Percentiles rank a stretch among this genome's conserved stretches.
Evolutionary conservation across 805 yeast genomes (phyloP).

Genomic region (Saccharomycopsis javanensis): DNA sequence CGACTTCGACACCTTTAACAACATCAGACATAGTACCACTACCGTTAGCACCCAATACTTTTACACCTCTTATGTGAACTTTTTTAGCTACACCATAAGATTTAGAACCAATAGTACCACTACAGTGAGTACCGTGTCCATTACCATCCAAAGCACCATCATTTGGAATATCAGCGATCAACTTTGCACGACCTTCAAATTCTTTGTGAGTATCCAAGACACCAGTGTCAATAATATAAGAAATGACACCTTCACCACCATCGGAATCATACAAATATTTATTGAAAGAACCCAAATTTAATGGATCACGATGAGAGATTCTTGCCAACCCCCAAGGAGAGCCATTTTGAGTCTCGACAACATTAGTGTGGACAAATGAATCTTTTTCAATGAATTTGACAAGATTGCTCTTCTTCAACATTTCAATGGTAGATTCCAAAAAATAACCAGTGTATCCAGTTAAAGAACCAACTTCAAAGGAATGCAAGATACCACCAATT

Average conservation of each 20-base stretch:
- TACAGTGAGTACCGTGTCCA: slow-evolving; percentile 62
- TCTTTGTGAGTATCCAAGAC: slow-evolving; percentile 44
- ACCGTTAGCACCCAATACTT: slow-evolving; percentile 51
- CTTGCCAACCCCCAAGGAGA: slow-evolving; percentile 75
- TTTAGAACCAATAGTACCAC: slow-evolving; percentile 53
- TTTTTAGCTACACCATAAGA: slow-evolving; percentile 54
- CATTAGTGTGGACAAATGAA: slow-evolving; percentile 44
- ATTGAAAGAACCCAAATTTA: slow-evolving; percentile 47
- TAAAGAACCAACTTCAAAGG: slow-evolving; percentile 47
- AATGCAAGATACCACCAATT: slow-evolving; percentile 17
- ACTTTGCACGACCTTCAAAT: slow-evolving; percentile 49
- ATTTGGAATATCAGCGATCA: slow-evolving; percentile 51
- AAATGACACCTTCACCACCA: slow-evolving; percentile 52
- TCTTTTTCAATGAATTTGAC: slow-evolving; percentile 60
- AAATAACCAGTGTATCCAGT: slow-evolving; percentile 83
- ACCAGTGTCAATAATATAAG: slow-evolving; percentile 50
- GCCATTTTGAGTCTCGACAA: slow-evolving; percentile 42
- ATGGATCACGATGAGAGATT: slow-evolving; percentile 54
- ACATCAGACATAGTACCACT: slow-evolving; percentile 54
- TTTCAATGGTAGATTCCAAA: slow-evolving; percentile 61
- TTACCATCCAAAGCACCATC: slow-evolving; percentile 43
- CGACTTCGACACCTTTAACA: slow-evolving; percentile 53
- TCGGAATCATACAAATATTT: slow-evolving; percentile 50
- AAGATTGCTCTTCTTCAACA: slow-evolving; percentile 56
- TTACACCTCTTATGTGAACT: slow-evolving; percentile 49